Base-by-base conservation (phyloP, 371 early-diverging fungal species). In the Mortierella polycephala region DNA sequence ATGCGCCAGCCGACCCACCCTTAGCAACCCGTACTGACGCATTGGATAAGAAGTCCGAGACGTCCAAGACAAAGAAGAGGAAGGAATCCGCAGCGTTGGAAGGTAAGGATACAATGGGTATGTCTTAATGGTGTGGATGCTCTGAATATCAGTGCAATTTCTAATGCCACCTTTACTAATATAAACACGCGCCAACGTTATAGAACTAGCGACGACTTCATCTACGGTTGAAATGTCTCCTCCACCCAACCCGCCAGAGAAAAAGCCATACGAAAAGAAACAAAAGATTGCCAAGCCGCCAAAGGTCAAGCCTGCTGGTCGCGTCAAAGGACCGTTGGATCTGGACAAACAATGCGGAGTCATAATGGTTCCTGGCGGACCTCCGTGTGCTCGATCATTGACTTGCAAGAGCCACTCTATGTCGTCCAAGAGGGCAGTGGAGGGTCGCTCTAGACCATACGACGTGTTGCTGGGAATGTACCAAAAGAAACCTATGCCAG, bases 381-480 rank as follows among this genome's bases (percentile, higher is more conserved):
- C 81, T 49, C 90, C 90, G 0, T 95, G 95, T 69, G 85, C 91
- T 53, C 88, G 95, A 53, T 92, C 93, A 45, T 81, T 95, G 16
- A 95, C 95, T 21, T 95, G 95, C 81, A 95, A 95, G 77, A 92
- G 90, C 10, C 95, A 95, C 71, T 89, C 95, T 11, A 91, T 94
- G 90, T 92, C 93, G 12, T 88, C 90, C 60, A 95, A 95, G 74
- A 86, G 95, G 56, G 86, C 88, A 3, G 95, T 95, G 7, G 83
- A 84, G 45, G 94, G 94, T 11, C 85, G 95, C 59, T 88, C 92
- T 41, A 86, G 90, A 64, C 87, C 91, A 47, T 95, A 90, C 69
- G 94, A 95, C 60, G 86, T 90, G 2, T 74, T 95, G 39, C 81
- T 93, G 50, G 85, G 87, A 58, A 85, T 87, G 49, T 91, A 92